Conservation (phyloP, 176 grass and related monocot species). For the Phoenix roebelenii region DNA sequence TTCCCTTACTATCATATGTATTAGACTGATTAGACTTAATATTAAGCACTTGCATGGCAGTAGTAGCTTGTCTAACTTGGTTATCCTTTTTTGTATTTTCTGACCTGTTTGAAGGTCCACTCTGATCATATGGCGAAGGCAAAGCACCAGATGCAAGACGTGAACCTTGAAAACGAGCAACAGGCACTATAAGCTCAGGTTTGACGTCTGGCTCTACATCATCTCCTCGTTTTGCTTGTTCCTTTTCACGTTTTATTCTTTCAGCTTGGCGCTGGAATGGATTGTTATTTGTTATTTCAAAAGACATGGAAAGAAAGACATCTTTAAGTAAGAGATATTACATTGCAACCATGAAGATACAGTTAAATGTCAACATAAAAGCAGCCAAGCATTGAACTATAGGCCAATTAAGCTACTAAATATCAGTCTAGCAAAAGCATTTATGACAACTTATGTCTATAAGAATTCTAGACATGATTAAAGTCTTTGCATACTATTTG, state of each 20-base stretch:
- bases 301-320: no score
- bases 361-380: no score
- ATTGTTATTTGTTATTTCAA: no score
- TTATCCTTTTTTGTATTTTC: constrained; percentile 1
- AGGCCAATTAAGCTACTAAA: no score
- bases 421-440: no score
- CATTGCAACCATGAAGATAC: no score
- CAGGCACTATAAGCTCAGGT: constrained; percentile 66
- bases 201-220: constrained; percentile 75
- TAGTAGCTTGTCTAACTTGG: constrained; percentile 1
- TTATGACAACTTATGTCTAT: no score
- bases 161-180: constrained; percentile 73
- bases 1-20: constrained; percentile 27
- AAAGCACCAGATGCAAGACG: constrained; percentile 73
- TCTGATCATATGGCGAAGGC: constrained; percentile 59
- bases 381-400: no score
- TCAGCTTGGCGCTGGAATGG: constrained; percentile 72
- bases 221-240: constrained; percentile 64
- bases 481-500: no score
- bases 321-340: no score
- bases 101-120: constrained; percentile 18
- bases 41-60: constrained; percentile 1
- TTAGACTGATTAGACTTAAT: constrained; percentile 6
- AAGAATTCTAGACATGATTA: no score
- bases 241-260: constrained; percentile 75